Percentiles rank a stretch among this genome's conserved stretches.
Conservation (phyloP, 177 flowering plant species). For the Vitis hybrid region DNA sequence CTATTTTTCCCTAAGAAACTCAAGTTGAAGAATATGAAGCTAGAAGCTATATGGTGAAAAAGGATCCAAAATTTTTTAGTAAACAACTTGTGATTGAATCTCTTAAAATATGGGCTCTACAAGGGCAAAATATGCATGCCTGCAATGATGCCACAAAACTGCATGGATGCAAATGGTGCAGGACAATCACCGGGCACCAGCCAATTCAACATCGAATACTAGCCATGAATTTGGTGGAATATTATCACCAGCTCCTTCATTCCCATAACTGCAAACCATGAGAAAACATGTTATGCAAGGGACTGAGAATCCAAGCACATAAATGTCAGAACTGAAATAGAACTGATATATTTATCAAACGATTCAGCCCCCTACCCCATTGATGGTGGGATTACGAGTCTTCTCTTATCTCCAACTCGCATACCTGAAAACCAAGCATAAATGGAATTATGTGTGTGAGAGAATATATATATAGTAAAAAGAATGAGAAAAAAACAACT, state of each 20-base stretch:
- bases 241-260: constrained; percentile 43
- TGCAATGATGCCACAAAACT: no score
- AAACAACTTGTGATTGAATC: no score
- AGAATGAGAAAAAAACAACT: neutral
- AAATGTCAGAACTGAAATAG: neutral
- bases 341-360: neutral
- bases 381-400: constrained; percentile 43
- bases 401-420: constrained; percentile 50
- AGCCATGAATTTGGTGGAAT: constrained; percentile 91
- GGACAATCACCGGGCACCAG: constrained; percentile 40
- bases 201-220: constrained; percentile 88
- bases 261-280: constrained; percentile 68
- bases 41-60: no score
- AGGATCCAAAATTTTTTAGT: no score
- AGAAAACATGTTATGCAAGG: neutral
- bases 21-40: no score
- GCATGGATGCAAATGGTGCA: neutral
- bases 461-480: neutral
- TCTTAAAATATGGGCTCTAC: no score
- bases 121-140: no score
- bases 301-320: neutral
- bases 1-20: no score
- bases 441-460: no score
- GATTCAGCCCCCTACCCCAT: constrained; percentile 30
- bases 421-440: constrained; percentile 29